Base-by-base conservation (phyloP, 768 basidiomycete species). In the Candolleomyces efflorescens region DNA sequence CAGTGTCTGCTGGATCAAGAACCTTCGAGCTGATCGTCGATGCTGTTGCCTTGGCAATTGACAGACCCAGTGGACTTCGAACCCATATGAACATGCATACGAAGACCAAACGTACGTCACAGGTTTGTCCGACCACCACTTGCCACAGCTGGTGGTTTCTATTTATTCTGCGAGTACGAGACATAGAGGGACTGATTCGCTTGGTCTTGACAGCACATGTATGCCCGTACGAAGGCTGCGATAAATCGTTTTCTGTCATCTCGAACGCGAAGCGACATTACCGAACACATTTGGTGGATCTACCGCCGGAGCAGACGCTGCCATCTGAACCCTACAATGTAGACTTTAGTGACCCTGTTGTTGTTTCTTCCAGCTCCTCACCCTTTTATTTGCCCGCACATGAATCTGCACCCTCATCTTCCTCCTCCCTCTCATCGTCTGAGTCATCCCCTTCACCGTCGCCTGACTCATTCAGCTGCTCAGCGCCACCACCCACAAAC, bases 191-290 rank as follows among this genome's bases (percentile, higher is more conserved):
- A 32, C 43, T 44, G 17, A 38, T 6, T 24, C 2, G 11, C 4
- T 54, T 27, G 13, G 3, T n/a, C 24, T 10, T 39, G 37, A 15
- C 22, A 73, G 72, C 71, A 3, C 71, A 65, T 53, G 59, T 58
- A n/a, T 86, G 85, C 67, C 76, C 73, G 0, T 78, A 81, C 38
- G 69, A 76, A 20, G 73, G 73, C 20, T 87, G 85, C 64, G 68
- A 69, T 27, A 82, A 84, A 60, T 71, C 74, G 2, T 87, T 87
- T 64, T 83, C 82, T 13, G 85, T 87, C 20, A 78, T 84, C 22
- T 86, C 85, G 3, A 86, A 86, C 61, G 84, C 84, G 9, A 84
- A 82, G 62, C 76, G 85, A 44, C 85, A 86, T 64, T 76, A 85
- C 59, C 81, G 83, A 37, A 84, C 82, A 7, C 85, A 86, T 57